Percentiles rank a stretch among this genome's conserved stretches.
phyloP scores from a whole-genome alignment of 257 asterid species.

The Solanum acaule region DNA sequence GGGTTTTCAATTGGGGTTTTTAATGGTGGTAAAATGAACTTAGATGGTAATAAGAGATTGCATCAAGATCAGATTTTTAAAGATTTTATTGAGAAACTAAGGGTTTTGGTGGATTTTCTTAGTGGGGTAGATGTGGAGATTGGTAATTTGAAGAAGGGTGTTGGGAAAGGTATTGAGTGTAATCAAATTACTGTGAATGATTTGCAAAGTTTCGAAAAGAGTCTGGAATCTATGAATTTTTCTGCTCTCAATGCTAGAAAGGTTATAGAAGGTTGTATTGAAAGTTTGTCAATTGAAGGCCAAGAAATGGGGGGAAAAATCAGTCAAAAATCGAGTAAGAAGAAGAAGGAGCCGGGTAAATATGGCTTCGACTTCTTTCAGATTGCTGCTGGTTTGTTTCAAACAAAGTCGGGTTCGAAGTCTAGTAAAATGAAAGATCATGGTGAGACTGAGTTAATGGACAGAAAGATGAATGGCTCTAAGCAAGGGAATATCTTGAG shows the following conservation, averaged over 20 bases:
- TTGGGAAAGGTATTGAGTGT: slow-evolving; percentile 29
- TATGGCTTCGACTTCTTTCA: slow-evolving; percentile 21
- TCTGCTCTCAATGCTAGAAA: slow-evolving; percentile 23
- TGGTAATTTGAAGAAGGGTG: slow-evolving; percentile 35
- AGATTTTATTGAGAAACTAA: slow-evolving; percentile 32
- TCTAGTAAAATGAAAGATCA: slow-evolving; percentile 21
- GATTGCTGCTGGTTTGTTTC: slow-evolving; percentile 30
- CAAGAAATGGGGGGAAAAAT: slow-evolving; percentile 29
- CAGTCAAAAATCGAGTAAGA: slow-evolving; percentile 28
- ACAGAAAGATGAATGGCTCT: slow-evolving; percentile 17
- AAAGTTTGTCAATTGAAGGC: slow-evolving; percentile 16
- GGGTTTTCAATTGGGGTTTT: slow-evolving; percentile 70
- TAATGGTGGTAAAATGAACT: slow-evolving; percentile 49
- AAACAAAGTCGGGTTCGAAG: slow-evolving; percentile 25
- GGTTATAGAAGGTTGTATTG: slow-evolving; percentile 38
- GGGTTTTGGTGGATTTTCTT: slow-evolving; percentile 22
- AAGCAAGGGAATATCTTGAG: slow-evolving; percentile 35
- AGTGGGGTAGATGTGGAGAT: slow-evolving; percentile 24
- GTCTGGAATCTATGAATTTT: slow-evolving; percentile 29
- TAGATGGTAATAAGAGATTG: slow-evolving; percentile 24
- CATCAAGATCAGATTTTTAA: slow-evolving; percentile 29
- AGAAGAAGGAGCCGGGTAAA: slow-evolving; percentile 33
- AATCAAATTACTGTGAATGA: slow-evolving; percentile 44
- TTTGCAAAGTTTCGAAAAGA: slow-evolving; percentile 38
- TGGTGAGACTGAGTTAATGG: slow-evolving; percentile 22